These are phyloP conservation scores for Candida khao-thaluensis DNA, from an alignment of 805 yeast genomes.

Conservation along the genomic window DNA sequence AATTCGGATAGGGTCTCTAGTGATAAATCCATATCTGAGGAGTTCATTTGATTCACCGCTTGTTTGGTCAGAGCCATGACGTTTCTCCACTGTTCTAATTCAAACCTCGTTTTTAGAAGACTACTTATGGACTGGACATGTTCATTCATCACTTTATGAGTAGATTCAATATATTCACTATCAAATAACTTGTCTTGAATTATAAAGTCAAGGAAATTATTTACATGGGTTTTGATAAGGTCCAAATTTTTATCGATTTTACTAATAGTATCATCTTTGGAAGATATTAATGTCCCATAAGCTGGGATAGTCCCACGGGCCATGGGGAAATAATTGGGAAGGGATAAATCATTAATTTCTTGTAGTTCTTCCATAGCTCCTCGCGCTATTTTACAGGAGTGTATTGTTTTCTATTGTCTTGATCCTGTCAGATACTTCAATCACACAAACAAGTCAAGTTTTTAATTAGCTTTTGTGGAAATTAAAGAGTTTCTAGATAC, in stretches of 20 bases:
- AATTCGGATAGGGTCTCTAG: slow-evolving; percentile 8
- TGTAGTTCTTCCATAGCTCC: slow-evolving; percentile 3
- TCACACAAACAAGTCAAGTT: no score
- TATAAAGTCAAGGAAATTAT: slow-evolving; percentile 12
- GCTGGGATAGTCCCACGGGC: slow-evolving; percentile 1
- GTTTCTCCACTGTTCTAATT: slow-evolving; percentile 5
- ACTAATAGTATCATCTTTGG: slow-evolving; percentile 8
- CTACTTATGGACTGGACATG: not conserved
- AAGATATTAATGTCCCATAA: slow-evolving; percentile 4
- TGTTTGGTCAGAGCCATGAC: not conserved
- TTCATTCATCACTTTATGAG: not conserved
- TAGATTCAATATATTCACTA: slow-evolving; percentile 2
- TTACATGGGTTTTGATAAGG: slow-evolving; percentile 16
- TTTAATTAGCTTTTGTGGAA: no score
- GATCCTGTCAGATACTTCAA: no score
- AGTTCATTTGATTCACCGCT: not conserved
- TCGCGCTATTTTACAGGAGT: no score
- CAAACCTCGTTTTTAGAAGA: slow-evolving; percentile 1
- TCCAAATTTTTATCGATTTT: slow-evolving; percentile 16
- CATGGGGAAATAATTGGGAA: slow-evolving; percentile 14
- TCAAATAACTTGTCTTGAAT: slow-evolving; percentile 9
- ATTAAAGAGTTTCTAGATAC: no score
- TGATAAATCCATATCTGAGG: slow-evolving; percentile 8
- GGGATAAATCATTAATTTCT: slow-evolving; percentile 7
- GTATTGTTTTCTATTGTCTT: no score